Evolutionary conservation across 108 stramenopile genomes (phyloP).

Genomic region (Craspedostauros australis): DNA sequence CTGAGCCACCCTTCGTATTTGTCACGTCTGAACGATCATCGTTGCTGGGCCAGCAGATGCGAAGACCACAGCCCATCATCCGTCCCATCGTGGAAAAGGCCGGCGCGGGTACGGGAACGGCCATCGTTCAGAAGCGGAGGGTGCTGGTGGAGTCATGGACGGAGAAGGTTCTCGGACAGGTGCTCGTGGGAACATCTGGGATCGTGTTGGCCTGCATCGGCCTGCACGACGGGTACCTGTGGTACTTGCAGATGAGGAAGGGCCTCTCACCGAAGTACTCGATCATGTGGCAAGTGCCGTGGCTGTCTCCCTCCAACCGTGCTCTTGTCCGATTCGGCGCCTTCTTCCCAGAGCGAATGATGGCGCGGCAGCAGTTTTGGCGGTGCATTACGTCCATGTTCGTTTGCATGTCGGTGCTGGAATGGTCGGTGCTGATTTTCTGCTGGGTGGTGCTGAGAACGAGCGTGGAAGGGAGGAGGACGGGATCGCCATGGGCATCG

Average conservation of each 20-base stretch:
- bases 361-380: constrained; percentile 9
- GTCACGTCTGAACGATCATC: constrained; percentile 14
- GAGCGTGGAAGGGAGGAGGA: not conserved
- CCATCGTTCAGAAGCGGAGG: not conserved
- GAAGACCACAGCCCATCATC: not conserved
- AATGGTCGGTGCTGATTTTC: constrained; percentile 19
- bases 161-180: not conserved
- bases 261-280: constrained; percentile 8
- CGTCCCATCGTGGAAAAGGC: not conserved
- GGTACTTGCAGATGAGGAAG: constrained; percentile 17
- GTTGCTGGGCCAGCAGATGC: constrained; percentile 10
- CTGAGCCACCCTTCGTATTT: not conserved
- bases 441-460: constrained; percentile 6
- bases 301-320: constrained; percentile 16
- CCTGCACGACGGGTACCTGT: constrained; percentile 26
- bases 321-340: constrained; percentile 31
- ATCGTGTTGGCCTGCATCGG: constrained; percentile 7
- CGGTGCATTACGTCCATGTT: constrained; percentile 8
- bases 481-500: constrained; percentile 5
- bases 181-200: constrained; percentile 11
- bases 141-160: not conserved
- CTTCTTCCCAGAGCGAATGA: constrained; percentile 17
- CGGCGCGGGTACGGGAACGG: not conserved
- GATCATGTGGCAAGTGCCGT: constrained; percentile 21
- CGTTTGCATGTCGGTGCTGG: constrained; percentile 12